Conservation (phyloP, 345 rosid genomes). For the Toxicodendron radicans region DNA sequence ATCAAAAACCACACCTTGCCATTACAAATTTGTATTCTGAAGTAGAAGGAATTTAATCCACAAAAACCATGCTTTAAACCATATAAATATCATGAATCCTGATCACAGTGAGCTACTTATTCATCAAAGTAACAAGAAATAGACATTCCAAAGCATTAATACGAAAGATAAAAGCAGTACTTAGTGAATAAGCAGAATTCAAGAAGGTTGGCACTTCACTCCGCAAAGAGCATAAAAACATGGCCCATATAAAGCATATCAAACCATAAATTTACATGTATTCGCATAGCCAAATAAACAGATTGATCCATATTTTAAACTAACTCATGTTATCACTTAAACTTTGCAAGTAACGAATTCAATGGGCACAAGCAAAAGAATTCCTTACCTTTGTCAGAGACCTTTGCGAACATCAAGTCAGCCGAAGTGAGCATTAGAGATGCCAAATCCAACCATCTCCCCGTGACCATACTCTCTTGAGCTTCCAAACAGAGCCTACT, state of each 20-base stretch:
- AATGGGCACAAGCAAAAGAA: background rate
- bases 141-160: background rate
- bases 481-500: constrained; percentile 78
- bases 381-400: constrained; percentile 82
- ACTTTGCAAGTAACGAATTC: background rate
- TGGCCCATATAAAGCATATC: background rate
- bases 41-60: background rate
- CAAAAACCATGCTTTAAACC: background rate
- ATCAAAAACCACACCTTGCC: background rate
- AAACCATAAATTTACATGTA: background rate
- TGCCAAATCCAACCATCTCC: constrained; percentile 80
- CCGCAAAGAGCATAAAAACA: no score
- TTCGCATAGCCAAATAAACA: background rate
- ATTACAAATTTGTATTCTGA: background rate
- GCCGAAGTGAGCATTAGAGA: constrained; percentile 89
- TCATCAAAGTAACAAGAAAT: background rate
- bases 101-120: background rate
- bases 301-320: background rate
- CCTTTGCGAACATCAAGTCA: constrained; percentile 78
- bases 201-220: background rate
- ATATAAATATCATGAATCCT: background rate
- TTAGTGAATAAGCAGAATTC: background rate
- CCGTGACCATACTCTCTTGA: constrained; percentile 56
- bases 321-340: background rate
- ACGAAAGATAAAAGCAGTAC: background rate